These are phyloP conservation scores for Mycena filopes DNA, from an alignment of 768 basidiomycete species.

Conservation along the genomic window DNA sequence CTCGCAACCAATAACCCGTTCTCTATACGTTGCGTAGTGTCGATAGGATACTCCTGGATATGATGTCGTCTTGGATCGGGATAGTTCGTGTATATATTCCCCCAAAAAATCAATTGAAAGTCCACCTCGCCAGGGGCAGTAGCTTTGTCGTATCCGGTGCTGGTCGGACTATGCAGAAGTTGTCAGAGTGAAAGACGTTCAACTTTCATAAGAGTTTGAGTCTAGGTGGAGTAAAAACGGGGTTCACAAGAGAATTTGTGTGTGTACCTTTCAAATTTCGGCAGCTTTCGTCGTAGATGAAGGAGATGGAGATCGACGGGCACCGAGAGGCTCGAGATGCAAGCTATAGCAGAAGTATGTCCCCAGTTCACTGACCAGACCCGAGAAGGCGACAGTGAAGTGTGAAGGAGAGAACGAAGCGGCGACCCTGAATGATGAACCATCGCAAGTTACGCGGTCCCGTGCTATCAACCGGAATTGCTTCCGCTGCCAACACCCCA, in stretches of 20 bases:
- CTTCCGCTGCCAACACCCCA: no score
- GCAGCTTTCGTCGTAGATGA: constrained; percentile 3
- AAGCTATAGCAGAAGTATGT: not conserved
- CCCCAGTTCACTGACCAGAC: constrained; percentile 1
- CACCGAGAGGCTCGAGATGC: not conserved
- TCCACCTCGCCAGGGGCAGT: constrained; percentile 22
- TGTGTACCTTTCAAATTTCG: not conserved
- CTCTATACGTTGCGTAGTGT: constrained; percentile 7
- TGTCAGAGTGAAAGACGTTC: not conserved
- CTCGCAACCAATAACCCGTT: constrained; percentile 1
- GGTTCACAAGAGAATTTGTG: not conserved
- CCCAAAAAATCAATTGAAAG: not conserved
- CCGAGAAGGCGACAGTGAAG: constrained; percentile 1
- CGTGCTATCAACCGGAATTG: no score
- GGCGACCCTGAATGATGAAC: no score
- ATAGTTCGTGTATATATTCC: no score
- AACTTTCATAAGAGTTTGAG: constrained; percentile 16
- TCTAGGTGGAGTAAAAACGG: constrained; percentile 4
- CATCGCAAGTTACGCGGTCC: no score
- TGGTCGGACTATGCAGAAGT: not conserved
- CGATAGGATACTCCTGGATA: no score
- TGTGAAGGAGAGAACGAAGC: not conserved
- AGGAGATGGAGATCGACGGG: constrained; percentile 17
- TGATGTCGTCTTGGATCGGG: no score
- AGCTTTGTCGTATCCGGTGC: constrained; percentile 1